These are phyloP conservation scores for Fusarium anguioides DNA, from an alignment of 2,329 filamentous ascomycete species.

Conservation along the genomic window DNA sequence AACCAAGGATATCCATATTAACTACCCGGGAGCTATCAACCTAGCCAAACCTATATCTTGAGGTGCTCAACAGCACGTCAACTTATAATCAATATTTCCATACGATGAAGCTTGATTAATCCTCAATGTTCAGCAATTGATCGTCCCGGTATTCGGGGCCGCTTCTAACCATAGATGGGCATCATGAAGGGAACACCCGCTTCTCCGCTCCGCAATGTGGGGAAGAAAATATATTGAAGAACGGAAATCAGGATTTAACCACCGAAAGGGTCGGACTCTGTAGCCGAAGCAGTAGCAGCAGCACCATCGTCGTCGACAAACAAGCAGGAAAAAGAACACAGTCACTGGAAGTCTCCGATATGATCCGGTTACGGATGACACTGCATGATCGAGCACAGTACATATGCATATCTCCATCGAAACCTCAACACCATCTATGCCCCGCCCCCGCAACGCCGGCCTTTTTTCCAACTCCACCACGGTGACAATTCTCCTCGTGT, in stretches of 20 bases:
- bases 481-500: conserved; percentile 21
- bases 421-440: conserved; percentile 10
- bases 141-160: not conserved
- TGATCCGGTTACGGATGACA: conserved; percentile 24
- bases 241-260: conserved; percentile 5
- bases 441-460: conserved; percentile 39
- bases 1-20: not conserved
- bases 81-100: not conserved
- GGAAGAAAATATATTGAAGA: conserved; percentile 12
- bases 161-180: conserved; percentile 17
- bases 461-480: conserved; percentile 26
- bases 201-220: conserved; percentile 34
- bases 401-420: conserved; percentile 14
- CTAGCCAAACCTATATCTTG: not conserved
- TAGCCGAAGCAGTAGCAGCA: conserved; percentile 10
- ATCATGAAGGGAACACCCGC: conserved; percentile 28
- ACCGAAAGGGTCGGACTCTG: conserved; percentile 11
- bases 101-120: not conserved
- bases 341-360: conserved; percentile 14
- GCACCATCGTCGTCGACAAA: not conserved
- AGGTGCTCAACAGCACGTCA: not conserved
- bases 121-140: not conserved
- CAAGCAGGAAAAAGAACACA: not conserved
- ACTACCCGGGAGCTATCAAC: not conserved
- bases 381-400: conserved; percentile 33